A percentile compares a stretch with the other conserved stretches of the same genome.
These are phyloP conservation scores for Aaosphaeria arxii DNA, from an alignment of 2,329 filamentous ascomycete species.

Conservation along the genomic window DNA sequence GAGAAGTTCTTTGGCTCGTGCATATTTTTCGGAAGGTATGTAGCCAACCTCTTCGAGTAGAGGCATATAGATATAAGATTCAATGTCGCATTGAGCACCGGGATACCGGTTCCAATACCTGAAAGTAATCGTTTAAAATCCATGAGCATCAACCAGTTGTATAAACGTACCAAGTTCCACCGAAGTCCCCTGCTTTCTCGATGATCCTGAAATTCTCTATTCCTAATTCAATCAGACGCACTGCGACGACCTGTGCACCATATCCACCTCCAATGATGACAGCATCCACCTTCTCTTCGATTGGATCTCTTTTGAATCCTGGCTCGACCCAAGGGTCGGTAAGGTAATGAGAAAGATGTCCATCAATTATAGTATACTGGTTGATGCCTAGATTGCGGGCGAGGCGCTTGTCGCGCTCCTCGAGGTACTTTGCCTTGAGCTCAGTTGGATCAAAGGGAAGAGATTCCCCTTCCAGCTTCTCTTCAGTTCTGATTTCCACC, in stretches of 20 bases:
- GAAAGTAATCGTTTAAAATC: neutral
- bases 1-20: conserved; percentile 45
- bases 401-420: conserved; percentile 27
- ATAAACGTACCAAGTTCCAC: conserved; percentile 41
- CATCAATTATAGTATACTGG: conserved; percentile 26
- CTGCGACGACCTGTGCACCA: conserved; percentile 43
- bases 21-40: conserved; percentile 53
- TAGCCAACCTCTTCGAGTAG: conserved; percentile 38
- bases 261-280: conserved; percentile 46
- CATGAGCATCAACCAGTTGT: neutral
- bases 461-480: conserved; percentile 11
- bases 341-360: conserved; percentile 19
- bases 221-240: conserved; percentile 38
- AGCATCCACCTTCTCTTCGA: conserved; percentile 25
- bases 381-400: conserved; percentile 20
- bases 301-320: conserved; percentile 18
- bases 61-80: conserved; percentile 30
- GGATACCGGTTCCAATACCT: conserved; percentile 44
- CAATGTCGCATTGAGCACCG: conserved; percentile 23
- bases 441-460: conserved; percentile 21
- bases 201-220: conserved; percentile 41
- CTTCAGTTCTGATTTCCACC: conserved; percentile 13
- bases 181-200: conserved; percentile 48
- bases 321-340: conserved; percentile 28
- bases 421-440: conserved; percentile 25